These are phyloP conservation scores for Hanseniaspora valbyensis DNA, from an alignment of 805 yeast species.

Conservation along the genomic window DNA sequence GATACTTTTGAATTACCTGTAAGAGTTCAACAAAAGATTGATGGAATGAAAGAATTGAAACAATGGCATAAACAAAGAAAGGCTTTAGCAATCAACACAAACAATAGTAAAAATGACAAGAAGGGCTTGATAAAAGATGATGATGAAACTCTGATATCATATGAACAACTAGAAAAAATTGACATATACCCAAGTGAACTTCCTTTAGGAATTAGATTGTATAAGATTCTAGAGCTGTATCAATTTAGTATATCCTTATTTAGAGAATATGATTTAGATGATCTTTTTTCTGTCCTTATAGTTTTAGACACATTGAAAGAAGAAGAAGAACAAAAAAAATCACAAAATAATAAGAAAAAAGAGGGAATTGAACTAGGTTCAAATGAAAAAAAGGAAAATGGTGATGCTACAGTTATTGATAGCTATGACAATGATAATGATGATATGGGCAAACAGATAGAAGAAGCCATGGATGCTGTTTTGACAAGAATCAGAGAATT, in stretches of 20 bases:
- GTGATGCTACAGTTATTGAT: not conserved
- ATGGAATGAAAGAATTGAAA: constrained; percentile 19
- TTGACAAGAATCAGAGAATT: constrained; percentile 10
- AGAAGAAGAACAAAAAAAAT: not conserved
- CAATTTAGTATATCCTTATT: constrained; percentile 1
- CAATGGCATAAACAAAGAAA: too few relatives aligned
- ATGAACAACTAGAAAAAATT: constrained; percentile 15
- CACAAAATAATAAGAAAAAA: too few relatives aligned
- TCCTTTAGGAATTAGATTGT: constrained; percentile 29
- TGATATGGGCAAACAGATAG: too few relatives aligned
- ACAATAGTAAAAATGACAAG: too few relatives aligned
- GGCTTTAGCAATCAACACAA: too few relatives aligned
- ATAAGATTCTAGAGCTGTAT: constrained; percentile 19
- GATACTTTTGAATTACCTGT: constrained; percentile 10
- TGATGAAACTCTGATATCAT: constrained; percentile 16
- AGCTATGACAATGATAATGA: not conserved
- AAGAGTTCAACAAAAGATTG: constrained; percentile 16
- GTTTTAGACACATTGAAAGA: constrained; percentile 1
- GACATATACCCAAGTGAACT: constrained; percentile 15
- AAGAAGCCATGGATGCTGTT: not conserved
- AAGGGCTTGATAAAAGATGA: too few relatives aligned
- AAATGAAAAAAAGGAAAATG: not conserved
- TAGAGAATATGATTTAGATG: constrained; percentile 4
- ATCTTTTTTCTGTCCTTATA: constrained; percentile 3
- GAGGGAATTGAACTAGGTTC: too few relatives aligned